phyloP scores from a whole-genome alignment of 1,284 basidiomycete genomes.

The Puccinia horiana region DNA sequence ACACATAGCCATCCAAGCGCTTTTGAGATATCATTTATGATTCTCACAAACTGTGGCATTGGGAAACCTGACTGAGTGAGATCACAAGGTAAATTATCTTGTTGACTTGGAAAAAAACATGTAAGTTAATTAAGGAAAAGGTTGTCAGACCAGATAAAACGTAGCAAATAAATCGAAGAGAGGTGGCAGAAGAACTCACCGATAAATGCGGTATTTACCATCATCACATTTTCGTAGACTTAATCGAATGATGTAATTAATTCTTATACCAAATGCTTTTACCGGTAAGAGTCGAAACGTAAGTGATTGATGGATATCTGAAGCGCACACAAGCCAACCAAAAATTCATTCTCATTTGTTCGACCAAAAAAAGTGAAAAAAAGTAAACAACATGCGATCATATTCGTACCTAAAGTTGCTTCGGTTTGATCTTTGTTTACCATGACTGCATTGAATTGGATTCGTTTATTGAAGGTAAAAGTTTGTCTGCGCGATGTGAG shows the following conservation, averaged over 20 bases:
- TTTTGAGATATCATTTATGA: constrained; percentile 20
- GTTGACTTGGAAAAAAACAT: constrained; percentile 5
- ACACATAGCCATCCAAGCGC: constrained; percentile 1
- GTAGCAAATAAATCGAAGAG: no score
- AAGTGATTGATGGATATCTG: constrained; percentile 14
- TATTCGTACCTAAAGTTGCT: constrained; percentile 15
- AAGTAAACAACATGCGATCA: no score
- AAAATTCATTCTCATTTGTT: no score
- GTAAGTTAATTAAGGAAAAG: neutral
- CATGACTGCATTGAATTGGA: constrained; percentile 33
- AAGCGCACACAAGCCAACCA: neutral
- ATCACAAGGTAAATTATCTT: constrained; percentile 45
- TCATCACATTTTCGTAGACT: constrained; percentile 25
- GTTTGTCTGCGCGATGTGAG: constrained; percentile 4
- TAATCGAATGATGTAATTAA: constrained; percentile 29
- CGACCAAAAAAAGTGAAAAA: no score
- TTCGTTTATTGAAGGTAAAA: constrained; percentile 4
- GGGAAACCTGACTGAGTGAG: constrained; percentile 30
- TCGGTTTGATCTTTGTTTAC: constrained; percentile 36
- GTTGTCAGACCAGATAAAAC: no score
- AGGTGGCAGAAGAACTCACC: neutral
- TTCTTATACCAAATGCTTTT: neutral
- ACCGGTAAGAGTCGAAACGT: constrained; percentile 4
- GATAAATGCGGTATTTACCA: constrained; percentile 42
- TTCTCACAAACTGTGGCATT: constrained; percentile 23